A percentile compares a stretch with the other conserved stretches of the same genome.
phyloP scores from a whole-genome alignment of 78 protist species.

The Dictyostelium citrinum region DNA sequence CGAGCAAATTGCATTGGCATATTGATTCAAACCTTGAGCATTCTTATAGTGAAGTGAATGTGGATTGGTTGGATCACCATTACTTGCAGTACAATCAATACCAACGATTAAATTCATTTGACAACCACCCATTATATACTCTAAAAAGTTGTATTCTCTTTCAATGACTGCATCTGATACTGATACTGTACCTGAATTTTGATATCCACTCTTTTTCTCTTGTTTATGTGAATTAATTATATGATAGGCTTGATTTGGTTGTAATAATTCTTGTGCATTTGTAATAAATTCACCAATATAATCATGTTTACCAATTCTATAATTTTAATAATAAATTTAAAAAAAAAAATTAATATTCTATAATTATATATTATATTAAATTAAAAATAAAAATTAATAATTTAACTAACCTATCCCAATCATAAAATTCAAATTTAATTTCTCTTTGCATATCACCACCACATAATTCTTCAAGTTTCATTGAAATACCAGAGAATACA shows the following conservation, averaged over 20 bases:
- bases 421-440: conserved; percentile 62
- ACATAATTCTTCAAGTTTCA: conserved; percentile 22
- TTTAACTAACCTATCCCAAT: conserved; percentile 30
- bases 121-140: conserved; percentile 82
- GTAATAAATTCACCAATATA: conserved; percentile 61
- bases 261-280: conserved; percentile 22
- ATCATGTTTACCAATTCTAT: conserved; percentile 69
- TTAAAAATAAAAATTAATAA: background rate
- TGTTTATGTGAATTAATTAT: conserved; percentile 63
- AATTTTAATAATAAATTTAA: no score
- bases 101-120: conserved; percentile 83
- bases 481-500: background rate
- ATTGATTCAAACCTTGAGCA: conserved; percentile 46
- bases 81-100: conserved; percentile 93
- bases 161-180: conserved; percentile 14
- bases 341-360: background rate
- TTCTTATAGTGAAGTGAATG: conserved; percentile 26
- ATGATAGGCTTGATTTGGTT: background rate
- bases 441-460: conserved; percentile 53
- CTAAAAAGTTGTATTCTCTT: conserved; percentile 70
- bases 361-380: no score
- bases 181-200: conserved; percentile 68
- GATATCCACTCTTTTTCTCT: conserved; percentile 35
- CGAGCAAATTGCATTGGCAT: conserved; percentile 52
- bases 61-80: conserved; percentile 29